Evolutionary conservation across 192 early-diverging fungal genomes (phyloP).

Genomic region (Ambispora gerdemannii): DNA sequence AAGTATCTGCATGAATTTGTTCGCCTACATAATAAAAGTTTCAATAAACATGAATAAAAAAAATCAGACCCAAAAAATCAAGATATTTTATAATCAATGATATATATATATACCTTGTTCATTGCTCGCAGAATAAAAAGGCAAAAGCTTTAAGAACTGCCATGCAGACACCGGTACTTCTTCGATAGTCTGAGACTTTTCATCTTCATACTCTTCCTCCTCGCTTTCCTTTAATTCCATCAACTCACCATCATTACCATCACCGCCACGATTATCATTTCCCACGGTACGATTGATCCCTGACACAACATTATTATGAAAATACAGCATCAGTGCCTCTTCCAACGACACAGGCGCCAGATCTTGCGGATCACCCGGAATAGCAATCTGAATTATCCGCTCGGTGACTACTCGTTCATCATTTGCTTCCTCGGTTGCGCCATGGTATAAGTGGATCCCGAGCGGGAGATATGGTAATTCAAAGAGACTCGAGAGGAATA

Average conservation of each 20-base stretch:
- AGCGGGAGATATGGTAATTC: constrained; percentile 66
- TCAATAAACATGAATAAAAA: not conserved
- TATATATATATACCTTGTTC: constrained; percentile 44
- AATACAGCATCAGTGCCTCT: constrained; percentile 52
- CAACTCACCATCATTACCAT: too few relatives aligned
- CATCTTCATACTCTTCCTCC: constrained; percentile 1
- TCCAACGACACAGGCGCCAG: constrained; percentile 45
- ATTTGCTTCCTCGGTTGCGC: constrained; percentile 58
- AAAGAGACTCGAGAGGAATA: constrained; percentile 63
- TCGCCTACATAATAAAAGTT: constrained; percentile 32
- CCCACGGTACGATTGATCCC: constrained; percentile 46
- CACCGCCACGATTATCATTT: not conserved
- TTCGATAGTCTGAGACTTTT: not conserved
- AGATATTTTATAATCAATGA: not conserved
- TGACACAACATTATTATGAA: constrained; percentile 62
- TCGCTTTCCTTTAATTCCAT: too few relatives aligned
- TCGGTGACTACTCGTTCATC: constrained; percentile 68
- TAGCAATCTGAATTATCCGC: constrained; percentile 53
- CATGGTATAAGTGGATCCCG: constrained; percentile 63
- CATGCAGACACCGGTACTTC: constrained; percentile 63
- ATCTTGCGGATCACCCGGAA: constrained; percentile 35
- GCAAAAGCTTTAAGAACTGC: constrained; percentile 65
- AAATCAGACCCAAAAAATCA: too few relatives aligned
- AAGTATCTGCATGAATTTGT: constrained; percentile 37
- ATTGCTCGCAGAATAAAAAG: constrained; percentile 68